Percentiles rank a stretch among this genome's conserved stretches.
These are phyloP conservation scores for Orbilia oligospora DNA, from an alignment of 2,329 filamentous ascomycete genomes.

Conservation along the genomic window DNA sequence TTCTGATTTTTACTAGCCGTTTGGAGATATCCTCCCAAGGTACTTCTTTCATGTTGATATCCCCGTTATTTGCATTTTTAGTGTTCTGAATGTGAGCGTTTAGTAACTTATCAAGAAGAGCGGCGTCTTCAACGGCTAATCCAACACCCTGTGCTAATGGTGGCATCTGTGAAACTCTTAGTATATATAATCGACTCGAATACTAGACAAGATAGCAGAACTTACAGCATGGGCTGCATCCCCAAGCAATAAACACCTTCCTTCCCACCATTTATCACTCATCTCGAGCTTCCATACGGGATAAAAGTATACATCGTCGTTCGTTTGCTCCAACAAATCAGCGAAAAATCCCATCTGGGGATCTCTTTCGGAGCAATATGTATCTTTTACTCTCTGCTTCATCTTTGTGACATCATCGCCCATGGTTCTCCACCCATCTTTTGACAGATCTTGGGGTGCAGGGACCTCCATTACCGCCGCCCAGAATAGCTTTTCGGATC, in stretches of 20 bases:
- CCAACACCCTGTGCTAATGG: conserved; percentile 53
- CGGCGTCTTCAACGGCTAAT: conserved; percentile 45
- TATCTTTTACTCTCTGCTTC: conserved; percentile 49
- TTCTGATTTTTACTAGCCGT: conserved; percentile 47
- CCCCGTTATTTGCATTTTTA: neutral
- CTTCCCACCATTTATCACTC: conserved; percentile 57
- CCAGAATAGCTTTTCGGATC: conserved; percentile 48
- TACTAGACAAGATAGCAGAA: too few relatives aligned
- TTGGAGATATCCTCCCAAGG: conserved; percentile 46
- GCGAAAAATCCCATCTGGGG: conserved; percentile 55
- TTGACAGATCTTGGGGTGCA: conserved; percentile 39
- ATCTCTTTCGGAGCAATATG: conserved; percentile 49
- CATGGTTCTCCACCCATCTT: conserved; percentile 49
- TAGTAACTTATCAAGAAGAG: conserved; percentile 33
- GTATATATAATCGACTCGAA: neutral
- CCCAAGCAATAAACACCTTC: conserved; percentile 69
- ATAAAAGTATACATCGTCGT: conserved; percentile 54
- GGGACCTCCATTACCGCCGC: conserved; percentile 48
- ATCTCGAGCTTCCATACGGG: conserved; percentile 48
- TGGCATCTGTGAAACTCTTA: conserved; percentile 34
- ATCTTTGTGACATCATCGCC: conserved; percentile 46
- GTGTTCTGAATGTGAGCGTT: conserved; percentile 25
- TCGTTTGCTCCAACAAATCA: conserved; percentile 31
- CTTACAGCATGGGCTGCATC: conserved; percentile 74
- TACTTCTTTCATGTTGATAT: conserved; percentile 15